These are phyloP conservation scores for Arabidopsis hybrid DNA, from an alignment of 441 rosid genomes.

Conservation along the genomic window DNA sequence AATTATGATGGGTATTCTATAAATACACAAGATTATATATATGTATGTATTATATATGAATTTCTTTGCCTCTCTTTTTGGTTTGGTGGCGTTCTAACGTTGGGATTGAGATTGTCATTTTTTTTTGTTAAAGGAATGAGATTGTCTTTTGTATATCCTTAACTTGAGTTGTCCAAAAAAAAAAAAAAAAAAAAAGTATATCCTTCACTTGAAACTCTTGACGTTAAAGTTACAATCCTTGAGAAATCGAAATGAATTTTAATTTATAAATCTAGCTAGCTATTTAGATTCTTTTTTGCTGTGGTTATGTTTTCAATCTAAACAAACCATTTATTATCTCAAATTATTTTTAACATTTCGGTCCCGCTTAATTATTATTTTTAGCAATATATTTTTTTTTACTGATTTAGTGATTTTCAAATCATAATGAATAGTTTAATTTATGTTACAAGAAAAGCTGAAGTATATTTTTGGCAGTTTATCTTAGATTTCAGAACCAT, in stretches of 20 bases:
- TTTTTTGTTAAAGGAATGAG: not conserved
- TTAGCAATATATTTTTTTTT: not conserved
- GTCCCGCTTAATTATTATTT: not conserved
- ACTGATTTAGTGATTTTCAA: not conserved
- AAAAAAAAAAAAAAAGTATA: too few relatives aligned
- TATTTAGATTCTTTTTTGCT: not conserved
- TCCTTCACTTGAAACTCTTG: slow-evolving; percentile 21
- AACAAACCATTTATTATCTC: not conserved
- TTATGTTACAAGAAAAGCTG: not conserved
- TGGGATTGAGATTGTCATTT: slow-evolving; percentile 10
- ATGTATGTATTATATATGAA: too few relatives aligned
- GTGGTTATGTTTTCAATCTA: not conserved
- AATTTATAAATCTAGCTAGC: not conserved
- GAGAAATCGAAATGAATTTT: slow-evolving; percentile 16
- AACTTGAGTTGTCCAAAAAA: too few relatives aligned
- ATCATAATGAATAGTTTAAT: not conserved
- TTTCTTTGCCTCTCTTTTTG: too few relatives aligned
- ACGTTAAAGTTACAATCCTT: slow-evolving; percentile 23
- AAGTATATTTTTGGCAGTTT: not conserved
- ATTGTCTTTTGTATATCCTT: slow-evolving; percentile 27
- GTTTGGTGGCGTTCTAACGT: slow-evolving; percentile 24
- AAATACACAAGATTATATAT: not conserved
- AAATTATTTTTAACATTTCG: not conserved
- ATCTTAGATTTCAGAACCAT: slow-evolving; percentile 22
- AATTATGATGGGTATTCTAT: slow-evolving; percentile 21